These are phyloP conservation scores for Solanum dulcamara DNA, from an alignment of 257 asterid species.

Conservation along the genomic window DNA sequence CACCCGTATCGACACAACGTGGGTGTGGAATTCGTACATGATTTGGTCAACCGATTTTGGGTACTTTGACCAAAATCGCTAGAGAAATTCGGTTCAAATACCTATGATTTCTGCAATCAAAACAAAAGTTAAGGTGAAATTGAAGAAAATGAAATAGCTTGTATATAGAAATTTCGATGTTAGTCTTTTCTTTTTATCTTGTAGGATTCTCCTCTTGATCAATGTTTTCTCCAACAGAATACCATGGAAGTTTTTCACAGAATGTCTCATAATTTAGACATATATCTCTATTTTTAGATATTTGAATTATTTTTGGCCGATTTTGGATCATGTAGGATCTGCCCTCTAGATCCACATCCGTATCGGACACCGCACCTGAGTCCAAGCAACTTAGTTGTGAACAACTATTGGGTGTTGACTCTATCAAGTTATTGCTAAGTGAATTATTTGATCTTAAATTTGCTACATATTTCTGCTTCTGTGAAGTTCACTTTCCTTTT, in stretches of 20 bases:
- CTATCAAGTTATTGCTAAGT: background rate
- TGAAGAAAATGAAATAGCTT: background rate
- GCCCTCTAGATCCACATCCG: background rate
- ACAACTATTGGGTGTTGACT: background rate
- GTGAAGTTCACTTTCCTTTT: background rate
- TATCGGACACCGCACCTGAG: background rate
- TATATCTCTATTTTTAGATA: background rate
- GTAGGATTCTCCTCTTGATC: background rate
- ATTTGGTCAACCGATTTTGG: background rate
- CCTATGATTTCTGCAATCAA: background rate
- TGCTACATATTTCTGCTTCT: background rate
- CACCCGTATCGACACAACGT: background rate
- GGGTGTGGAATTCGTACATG: background rate
- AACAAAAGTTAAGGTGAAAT: background rate
- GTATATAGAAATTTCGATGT: background rate
- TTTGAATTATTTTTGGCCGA: background rate
- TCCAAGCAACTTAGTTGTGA: background rate
- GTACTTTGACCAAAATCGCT: background rate
- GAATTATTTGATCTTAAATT: background rate
- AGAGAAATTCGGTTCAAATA: background rate
- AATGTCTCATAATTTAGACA: background rate
- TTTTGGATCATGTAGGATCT: background rate
- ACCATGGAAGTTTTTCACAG: background rate
- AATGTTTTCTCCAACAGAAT: background rate
- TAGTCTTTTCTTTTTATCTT: background rate